Evolutionary conservation across 1,139 yeast species (phyloP), one percentile per base, ranked within the genome.

Genomic region (Saccharomyces hybrid): DNA sequence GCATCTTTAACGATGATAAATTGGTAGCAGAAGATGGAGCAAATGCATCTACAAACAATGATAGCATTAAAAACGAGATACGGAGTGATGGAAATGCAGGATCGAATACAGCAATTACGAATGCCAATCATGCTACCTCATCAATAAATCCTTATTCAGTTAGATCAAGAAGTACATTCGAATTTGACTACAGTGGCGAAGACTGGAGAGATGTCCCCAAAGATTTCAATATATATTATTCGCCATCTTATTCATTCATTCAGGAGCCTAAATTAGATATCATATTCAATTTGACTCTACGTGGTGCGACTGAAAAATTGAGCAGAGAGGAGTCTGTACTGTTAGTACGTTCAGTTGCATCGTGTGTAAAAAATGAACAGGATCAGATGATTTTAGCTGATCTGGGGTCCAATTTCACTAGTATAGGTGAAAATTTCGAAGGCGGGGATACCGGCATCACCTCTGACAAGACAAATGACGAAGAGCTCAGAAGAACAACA

Each of bases 141-240:
- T 52, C 51, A 21, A 54, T 56, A 4, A 59, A 55, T 3, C 71
- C 74, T 1, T 63, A 70, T 7, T 78, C 79, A 0, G 69, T 74
- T 0, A 64, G 80, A 56, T 66, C 76, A 1, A 59, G 59, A 29
- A 59, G 62, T 3, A 56, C 60, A 6, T 59, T 78, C 32, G 82
- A 79, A 51, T 79, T 80, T 65, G 87, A 82, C 63, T 79, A 78
- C 38, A 66, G 73, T 51, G 88, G 87, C 0, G 73, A 80, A 49
- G 90, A 84, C 65, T 83, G 89, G 88, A 72, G 87, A 60, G 90
- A 84, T 67, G 73, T 82, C 4, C 86, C 87, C 0, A 70, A 88
- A 50, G 87, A 81, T 2, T 72, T 71, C 1, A 84, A 84, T 62
- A 67, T 67, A n/a, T 67, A 70, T 44, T 70, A 73, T 47, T 59